Evolutionary conservation across 495 filamentous ascomycete genomes (phyloP).

Genomic region (Daldinia bambusicola): DNA sequence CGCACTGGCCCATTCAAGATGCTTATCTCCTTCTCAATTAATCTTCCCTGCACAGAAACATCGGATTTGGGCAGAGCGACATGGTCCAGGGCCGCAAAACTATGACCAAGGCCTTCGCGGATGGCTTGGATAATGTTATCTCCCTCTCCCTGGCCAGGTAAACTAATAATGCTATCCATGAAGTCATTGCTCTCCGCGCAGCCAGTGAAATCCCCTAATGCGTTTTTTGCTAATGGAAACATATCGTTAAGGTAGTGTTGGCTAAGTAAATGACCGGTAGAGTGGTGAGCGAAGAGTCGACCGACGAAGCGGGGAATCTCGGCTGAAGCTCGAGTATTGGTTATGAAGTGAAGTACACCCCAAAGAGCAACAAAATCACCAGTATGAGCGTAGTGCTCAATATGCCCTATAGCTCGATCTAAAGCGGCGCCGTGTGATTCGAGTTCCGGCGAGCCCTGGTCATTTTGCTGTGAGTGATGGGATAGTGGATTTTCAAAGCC

Average conservation of each 20-base stretch:
- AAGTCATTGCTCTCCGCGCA: constrained; percentile 6
- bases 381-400: constrained; percentile 8
- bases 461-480: background rate
- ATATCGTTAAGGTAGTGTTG: constrained; percentile 7
- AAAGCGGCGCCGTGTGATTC: background rate
- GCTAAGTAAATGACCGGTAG: background rate
- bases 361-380: background rate
- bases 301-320: constrained; percentile 6
- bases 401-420: constrained; percentile 4
- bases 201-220: background rate
- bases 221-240: constrained; percentile 4
- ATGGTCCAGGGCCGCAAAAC: background rate
- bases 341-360: constrained; percentile 1
- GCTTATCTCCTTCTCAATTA: background rate
- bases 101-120: background rate
- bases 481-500: background rate
- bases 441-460: background rate
- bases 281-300: background rate
- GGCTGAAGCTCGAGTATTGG: background rate
- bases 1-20: background rate
- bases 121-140: background rate
- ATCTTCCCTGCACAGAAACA: background rate
- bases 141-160: background rate
- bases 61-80: background rate
- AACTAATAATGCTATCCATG: background rate